These are phyloP conservation scores for Adenanthera pavonina DNA, from an alignment of 306 rosid genomes.

Conservation along the genomic window DNA sequence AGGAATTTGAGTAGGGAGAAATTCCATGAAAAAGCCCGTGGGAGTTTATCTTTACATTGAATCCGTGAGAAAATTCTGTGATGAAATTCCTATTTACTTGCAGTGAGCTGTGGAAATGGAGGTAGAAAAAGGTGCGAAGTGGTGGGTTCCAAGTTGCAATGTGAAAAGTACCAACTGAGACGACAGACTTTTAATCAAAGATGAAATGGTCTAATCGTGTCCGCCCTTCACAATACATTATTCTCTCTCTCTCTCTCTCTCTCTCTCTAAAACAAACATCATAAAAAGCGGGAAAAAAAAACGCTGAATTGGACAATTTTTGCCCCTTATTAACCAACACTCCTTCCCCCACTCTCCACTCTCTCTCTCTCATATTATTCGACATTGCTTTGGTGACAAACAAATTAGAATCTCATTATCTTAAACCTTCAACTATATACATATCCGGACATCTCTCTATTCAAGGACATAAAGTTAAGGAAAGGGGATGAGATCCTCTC, in stretches of 20 bases:
- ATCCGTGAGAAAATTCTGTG: too few species aligned
- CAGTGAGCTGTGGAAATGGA: background rate
- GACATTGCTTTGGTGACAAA: background rate
- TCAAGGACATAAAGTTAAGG: background rate
- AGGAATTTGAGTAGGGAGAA: too few species aligned
- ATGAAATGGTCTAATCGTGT: background rate
- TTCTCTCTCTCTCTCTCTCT: constrained; percentile 3
- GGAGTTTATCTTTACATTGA: too few species aligned
- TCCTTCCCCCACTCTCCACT: constrained; percentile 8
- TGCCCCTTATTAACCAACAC: background rate
- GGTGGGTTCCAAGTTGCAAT: constrained; percentile 14
- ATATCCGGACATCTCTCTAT: background rate
- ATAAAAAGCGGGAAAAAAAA: background rate
- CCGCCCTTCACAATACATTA: background rate
- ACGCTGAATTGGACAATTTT: constrained; percentile 6
- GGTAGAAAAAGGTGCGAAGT: background rate
- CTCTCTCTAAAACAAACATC: constrained; percentile 5
- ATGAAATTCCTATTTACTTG: too few species aligned
- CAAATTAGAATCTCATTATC: background rate
- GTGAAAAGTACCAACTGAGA: constrained; percentile 8
- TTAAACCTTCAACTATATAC: background rate
- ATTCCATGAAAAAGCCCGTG: too few species aligned
- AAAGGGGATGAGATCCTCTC: too few species aligned
- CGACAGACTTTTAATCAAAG: constrained; percentile 21
- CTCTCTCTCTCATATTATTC: background rate